phyloP scores from a whole-genome alignment of 108 stramenopile species.

The Aurantiochytrium sp. region DNA sequence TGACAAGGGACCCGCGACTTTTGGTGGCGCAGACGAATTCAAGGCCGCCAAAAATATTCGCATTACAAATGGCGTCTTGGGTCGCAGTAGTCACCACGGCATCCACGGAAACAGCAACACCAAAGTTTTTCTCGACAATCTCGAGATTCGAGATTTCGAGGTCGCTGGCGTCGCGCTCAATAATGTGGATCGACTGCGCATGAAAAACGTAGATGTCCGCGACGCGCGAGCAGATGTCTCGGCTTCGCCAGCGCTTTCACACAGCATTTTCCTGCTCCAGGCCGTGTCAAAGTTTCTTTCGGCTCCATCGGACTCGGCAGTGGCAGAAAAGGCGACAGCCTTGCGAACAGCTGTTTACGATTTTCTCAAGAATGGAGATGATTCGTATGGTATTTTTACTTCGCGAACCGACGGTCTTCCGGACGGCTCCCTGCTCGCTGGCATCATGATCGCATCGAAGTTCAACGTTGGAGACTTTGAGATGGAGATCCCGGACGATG shows the following conservation, averaged over 20 bases:
- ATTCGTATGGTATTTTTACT: not conserved
- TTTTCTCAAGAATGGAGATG: not conserved
- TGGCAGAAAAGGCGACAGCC: too few relatives aligned
- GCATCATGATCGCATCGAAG: not conserved
- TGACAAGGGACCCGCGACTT: not conserved
- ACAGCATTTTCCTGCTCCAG: not conserved
- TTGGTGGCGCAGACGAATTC: not conserved
- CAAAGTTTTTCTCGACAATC: constrained; percentile 11
- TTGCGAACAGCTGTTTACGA: not conserved
- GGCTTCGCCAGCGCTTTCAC: not conserved
- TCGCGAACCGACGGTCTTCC: not conserved
- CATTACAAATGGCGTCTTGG: constrained; percentile 9
- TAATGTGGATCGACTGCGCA: not conserved
- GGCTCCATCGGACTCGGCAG: not conserved
- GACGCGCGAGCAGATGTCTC: not conserved
- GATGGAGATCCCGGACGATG: not conserved
- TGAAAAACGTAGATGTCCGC: not conserved
- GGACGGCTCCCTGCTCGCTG: not conserved
- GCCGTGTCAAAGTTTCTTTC: not conserved
- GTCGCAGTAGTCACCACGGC: constrained; percentile 29
- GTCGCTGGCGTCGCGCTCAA: constrained; percentile 25
- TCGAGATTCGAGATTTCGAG: constrained; percentile 23
- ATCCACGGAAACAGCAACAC: constrained; percentile 33
- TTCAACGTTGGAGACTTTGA: not conserved
- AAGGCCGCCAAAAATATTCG: not conserved